These are phyloP conservation scores for Trametes sanguinea DNA, from an alignment of 768 basidiomycete species.

Conservation along the genomic window DNA sequence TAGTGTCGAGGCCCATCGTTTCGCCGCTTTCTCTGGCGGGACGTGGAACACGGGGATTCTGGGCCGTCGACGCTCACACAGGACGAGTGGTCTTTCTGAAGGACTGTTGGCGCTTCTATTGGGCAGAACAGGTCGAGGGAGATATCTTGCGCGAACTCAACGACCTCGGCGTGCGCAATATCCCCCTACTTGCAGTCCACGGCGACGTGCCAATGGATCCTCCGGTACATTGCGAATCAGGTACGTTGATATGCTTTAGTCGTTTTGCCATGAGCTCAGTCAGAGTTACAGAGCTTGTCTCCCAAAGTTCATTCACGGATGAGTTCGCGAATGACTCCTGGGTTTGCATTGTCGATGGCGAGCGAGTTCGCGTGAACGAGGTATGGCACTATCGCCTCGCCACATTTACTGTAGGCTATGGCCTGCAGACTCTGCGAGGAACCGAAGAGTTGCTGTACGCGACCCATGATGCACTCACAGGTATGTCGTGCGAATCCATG, in stretches of 20 bases:
- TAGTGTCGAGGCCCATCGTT: conserved; percentile 9
- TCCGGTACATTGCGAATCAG: too few relatives aligned
- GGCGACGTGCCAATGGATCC: background rate
- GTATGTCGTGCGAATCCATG: background rate
- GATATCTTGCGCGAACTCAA: background rate
- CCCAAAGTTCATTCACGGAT: background rate
- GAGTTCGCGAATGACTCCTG: background rate
- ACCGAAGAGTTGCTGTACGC: conserved; percentile 10
- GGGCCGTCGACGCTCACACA: conserved; percentile 7
- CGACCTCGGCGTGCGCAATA: background rate
- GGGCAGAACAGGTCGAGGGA: background rate
- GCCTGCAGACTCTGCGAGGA: background rate
- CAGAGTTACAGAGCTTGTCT: background rate
- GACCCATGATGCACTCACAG: background rate
- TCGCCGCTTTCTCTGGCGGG: conserved; percentile 2
- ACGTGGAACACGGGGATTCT: conserved; percentile 11
- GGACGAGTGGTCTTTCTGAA: conserved; percentile 11
- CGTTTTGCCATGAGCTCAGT: too few relatives aligned
- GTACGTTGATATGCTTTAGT: too few relatives aligned
- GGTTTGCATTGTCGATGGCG: background rate
- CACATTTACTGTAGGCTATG: background rate
- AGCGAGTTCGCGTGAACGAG: background rate
- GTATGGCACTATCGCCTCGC: background rate
- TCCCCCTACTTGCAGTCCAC: background rate
- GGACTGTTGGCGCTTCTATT: conserved; percentile 8